Percentiles rank a stretch among this genome's conserved stretches.
phyloP scores from a whole-genome alignment of 108 stramenopile genomes.

The Skeletonema grethae region DNA sequence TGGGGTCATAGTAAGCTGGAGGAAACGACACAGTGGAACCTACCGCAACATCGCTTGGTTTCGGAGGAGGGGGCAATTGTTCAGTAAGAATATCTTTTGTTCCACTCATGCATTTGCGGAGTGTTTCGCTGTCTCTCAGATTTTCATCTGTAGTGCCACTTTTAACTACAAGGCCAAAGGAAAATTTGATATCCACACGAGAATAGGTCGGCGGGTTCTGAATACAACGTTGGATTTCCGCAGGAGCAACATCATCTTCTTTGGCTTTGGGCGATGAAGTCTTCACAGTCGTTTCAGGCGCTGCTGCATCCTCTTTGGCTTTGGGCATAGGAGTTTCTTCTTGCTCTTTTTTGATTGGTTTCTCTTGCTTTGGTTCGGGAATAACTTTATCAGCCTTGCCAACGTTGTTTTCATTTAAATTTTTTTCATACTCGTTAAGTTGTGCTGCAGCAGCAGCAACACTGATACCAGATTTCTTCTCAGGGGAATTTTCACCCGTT shows the following conservation, averaged over 20 bases:
- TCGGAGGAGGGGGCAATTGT: conserved; percentile 40
- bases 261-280: background rate
- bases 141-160: conserved; percentile 27
- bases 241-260: background rate
- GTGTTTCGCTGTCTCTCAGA: conserved; percentile 43
- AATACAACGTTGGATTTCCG: background rate
- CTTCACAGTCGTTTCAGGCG: background rate
- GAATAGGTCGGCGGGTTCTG: conserved; percentile 32
- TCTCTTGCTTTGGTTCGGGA: background rate
- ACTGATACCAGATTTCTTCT: too few species aligned
- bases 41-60: background rate
- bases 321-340: background rate
- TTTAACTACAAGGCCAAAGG: conserved; percentile 47
- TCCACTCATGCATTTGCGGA: conserved; percentile 45
- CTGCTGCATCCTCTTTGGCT: conserved; percentile 6
- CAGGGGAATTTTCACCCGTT: too few species aligned
- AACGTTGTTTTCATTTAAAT: background rate
- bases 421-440: background rate
- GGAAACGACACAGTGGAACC: conserved; percentile 23
- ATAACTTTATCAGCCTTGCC: background rate
- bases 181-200: conserved; percentile 48
- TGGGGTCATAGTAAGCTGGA: conserved; percentile 47
- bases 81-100: conserved; percentile 38
- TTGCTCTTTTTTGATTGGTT: background rate
- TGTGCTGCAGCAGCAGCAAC: background rate